Evolutionary conservation across 345 rosid species (phyloP).

Genomic region (Passiflora organensis): DNA sequence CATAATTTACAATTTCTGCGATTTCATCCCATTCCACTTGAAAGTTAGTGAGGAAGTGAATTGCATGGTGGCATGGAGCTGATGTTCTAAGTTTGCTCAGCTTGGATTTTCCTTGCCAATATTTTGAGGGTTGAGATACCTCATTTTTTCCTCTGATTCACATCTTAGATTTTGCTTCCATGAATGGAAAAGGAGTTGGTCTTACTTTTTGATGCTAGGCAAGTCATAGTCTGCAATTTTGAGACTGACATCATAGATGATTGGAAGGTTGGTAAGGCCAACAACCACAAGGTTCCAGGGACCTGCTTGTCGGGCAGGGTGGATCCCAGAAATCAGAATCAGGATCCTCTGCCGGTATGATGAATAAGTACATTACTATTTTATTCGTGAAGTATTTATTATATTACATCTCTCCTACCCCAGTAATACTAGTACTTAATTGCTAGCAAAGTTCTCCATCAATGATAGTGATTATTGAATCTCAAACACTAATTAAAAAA

Average conservation of each 20-base stretch:
- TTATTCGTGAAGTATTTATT: too few relatives aligned
- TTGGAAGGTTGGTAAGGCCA: conserved; percentile 32
- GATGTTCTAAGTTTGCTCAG: conserved; percentile 30
- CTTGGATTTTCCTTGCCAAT: conserved; percentile 17
- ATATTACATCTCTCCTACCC: not conserved
- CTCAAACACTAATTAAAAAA: too few relatives aligned
- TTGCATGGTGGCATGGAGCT: conserved; percentile 16
- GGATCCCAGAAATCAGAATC: conserved; percentile 62
- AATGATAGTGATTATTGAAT: too few relatives aligned
- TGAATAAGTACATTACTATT: conserved; percentile 27
- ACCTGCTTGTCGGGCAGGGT: conserved; percentile 41
- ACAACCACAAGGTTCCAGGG: conserved; percentile 35
- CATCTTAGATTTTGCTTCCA: conserved; percentile 18
- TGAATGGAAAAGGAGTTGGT: conserved; percentile 20
- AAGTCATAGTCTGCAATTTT: not conserved
- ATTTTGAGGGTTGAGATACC: conserved; percentile 13
- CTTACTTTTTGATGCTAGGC: not conserved
- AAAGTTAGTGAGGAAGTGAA: conserved; percentile 30
- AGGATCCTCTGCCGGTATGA: conserved; percentile 44
- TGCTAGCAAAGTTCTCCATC: too few relatives aligned
- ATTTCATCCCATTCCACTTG: conserved; percentile 22
- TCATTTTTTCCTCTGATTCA: conserved; percentile 9
- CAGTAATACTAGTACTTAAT: not conserved
- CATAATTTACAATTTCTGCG: conserved; percentile 8
- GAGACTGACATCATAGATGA: conserved; percentile 9